A percentile compares a stretch with the other conserved stretches of the same genome.
These are phyloP conservation scores for Eimeria acervulina DNA, from an alignment of 169 alveolate genomes.

Conservation along the genomic window DNA sequence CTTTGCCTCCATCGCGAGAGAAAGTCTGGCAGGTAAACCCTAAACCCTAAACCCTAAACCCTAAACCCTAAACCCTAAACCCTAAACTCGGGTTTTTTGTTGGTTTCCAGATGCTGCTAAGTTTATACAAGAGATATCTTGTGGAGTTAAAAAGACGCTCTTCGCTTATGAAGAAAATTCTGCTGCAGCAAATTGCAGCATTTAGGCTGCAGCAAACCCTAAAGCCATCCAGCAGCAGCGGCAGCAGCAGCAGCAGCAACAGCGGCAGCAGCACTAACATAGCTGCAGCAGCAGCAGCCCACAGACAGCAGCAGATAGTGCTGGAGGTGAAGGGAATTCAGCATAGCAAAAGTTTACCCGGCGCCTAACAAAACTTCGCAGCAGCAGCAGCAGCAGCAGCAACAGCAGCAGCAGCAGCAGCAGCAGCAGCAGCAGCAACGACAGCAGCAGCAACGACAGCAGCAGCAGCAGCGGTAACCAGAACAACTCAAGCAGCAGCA, in stretches of 20 bases:
- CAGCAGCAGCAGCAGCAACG: constrained; percentile 6
- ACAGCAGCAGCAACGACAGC: neutral
- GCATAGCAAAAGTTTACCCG: too few relatives aligned
- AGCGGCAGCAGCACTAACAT: neutral
- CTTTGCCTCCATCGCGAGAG: neutral
- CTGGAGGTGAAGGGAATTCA: too few relatives aligned
- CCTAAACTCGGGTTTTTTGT: neutral
- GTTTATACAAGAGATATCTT: neutral
- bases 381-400: neutral
- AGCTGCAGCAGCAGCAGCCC: neutral
- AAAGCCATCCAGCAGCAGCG: neutral
- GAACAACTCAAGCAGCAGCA: constrained; percentile 9
- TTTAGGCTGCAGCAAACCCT: neutral
- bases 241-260: constrained; percentile 24
- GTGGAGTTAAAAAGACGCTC: neutral
- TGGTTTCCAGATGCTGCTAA: neutral
- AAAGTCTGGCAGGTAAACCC: constrained; percentile 31
- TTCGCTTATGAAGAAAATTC: neutral
- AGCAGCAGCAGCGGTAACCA: neutral
- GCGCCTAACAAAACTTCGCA: too few relatives aligned
- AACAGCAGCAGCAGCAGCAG: neutral
- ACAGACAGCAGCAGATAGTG: neutral
- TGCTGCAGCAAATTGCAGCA: constrained; percentile 2
- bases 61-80: constrained; percentile 28
- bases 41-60: neutral